Evolutionary conservation across 371 early-diverging fungal species (phyloP), one percentile per base, ranked within the genome.

Genomic region (Rhizopus microsporus): DNA sequence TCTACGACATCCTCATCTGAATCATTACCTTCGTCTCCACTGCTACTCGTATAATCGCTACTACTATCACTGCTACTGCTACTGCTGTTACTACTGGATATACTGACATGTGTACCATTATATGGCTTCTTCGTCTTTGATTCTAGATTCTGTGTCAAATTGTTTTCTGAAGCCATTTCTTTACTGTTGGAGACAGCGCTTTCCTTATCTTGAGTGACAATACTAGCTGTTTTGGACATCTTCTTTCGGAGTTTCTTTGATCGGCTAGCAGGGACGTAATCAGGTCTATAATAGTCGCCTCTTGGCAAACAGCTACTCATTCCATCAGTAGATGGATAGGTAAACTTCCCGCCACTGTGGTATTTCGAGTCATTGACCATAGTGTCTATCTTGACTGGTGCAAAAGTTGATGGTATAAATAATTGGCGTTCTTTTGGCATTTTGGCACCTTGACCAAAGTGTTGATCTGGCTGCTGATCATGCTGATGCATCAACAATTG

Each of bases 351-450:
- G 13, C 80, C 80, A 15, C 70, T 61, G 10, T 49, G 60, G 39
- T 80, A 80, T 43, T 80, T 80, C 1, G 77, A 58, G 57, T 80
- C 75, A 30, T 80, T 70, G 4, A 80, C 77, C 12, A 60, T 44
- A 16, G 51, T 63, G 7, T 59, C 40, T 2, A 77, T 55, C 7
- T 62, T 49, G 16, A 80, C 59, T n/a, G 80, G 80, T 33, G 80
- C 80, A 70, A 77, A 80, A n/a, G 67, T 65, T 4, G 77, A 72
- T 5, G 80, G 80, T 1, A 59, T 37, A 56, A 48, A 61, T 12
- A 29, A 17, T 31, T 60, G 38, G 5, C 58, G 50, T 42, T 52
- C 56, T 13, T 46, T 46, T 30, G 46, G 29, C 23, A 23, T 23
- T 29, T 9, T 8, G 46, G 17, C 29, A 3, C 9, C 29, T 23